Percentiles rank a stretch among this genome's conserved stretches.
These are phyloP conservation scores for Lactarius quietus DNA, from an alignment of 768 basidiomycete genomes.

Conservation along the genomic window DNA sequence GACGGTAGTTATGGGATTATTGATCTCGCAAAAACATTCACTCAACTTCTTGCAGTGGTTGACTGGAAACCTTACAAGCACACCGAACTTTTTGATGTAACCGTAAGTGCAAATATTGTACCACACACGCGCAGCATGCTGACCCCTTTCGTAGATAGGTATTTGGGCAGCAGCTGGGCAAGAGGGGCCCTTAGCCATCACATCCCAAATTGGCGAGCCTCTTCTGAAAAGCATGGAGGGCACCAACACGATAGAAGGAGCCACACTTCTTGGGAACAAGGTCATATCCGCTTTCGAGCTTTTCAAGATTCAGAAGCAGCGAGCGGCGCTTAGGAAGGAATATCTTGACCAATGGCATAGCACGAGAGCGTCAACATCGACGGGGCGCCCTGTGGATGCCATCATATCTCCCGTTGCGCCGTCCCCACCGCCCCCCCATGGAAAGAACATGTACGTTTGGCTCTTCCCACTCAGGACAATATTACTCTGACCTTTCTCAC, in stretches of 20 bases:
- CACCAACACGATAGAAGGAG: not conserved
- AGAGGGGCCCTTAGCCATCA: slow-evolving; percentile 9
- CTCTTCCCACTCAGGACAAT: not conserved
- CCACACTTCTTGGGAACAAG: slow-evolving; percentile 6
- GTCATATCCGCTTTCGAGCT: slow-evolving; percentile 33
- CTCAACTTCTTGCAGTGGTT: slow-evolving; percentile 31
- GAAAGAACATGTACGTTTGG: slow-evolving; percentile 37
- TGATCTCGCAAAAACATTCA: not conserved
- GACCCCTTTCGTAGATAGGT: slow-evolving; percentile 2
- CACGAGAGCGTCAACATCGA: slow-evolving; percentile 42
- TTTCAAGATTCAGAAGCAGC: slow-evolving; percentile 46
- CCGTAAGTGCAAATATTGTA: slow-evolving; percentile 21
- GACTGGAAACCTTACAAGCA: slow-evolving; percentile 35
- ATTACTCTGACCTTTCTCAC: slow-evolving; percentile 15
- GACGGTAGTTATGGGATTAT: slow-evolving; percentile 33
- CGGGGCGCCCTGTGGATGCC: slow-evolving; percentile 50
- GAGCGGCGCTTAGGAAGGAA: slow-evolving; percentile 40
- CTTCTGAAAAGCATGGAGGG: slow-evolving; percentile 20
- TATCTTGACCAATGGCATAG: slow-evolving; percentile 50
- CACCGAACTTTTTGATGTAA: slow-evolving; percentile 32
- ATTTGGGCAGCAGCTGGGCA: slow-evolving; percentile 24
- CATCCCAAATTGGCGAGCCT: slow-evolving; percentile 23
- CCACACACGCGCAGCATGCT: not conserved
- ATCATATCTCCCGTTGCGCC: slow-evolving; percentile 46
- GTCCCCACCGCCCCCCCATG: slow-evolving; percentile 45